These are phyloP conservation scores for Lindgomyces ingoldianus DNA, from an alignment of 495 filamentous ascomycete species.

Conservation along the genomic window DNA sequence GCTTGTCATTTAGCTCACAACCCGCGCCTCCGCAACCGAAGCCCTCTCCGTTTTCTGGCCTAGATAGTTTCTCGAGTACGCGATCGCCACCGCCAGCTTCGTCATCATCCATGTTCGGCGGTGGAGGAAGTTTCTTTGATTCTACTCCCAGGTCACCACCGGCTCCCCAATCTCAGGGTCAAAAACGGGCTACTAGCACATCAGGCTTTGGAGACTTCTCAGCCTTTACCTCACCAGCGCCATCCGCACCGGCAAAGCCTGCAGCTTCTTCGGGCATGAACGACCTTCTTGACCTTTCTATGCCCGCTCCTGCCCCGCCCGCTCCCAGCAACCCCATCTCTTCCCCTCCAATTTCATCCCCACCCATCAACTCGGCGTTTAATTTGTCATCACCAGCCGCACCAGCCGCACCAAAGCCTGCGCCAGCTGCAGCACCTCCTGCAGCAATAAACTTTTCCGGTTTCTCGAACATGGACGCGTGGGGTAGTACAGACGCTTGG, in stretches of 20 bases:
- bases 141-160: constrained; percentile 38
- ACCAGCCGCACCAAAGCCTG: constrained; percentile 41
- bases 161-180: constrained; percentile 25
- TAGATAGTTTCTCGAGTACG: constrained; percentile 61
- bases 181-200: constrained; percentile 17
- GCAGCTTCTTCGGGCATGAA: constrained; percentile 56
- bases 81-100: constrained; percentile 52
- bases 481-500: constrained; percentile 52
- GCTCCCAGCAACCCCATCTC: constrained; percentile 44
- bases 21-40: constrained; percentile 58
- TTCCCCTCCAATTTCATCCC: constrained; percentile 45
- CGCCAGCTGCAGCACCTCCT: constrained; percentile 42
- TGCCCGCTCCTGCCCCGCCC: constrained; percentile 49
- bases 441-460: constrained; percentile 47
- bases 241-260: constrained; percentile 58
- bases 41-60: constrained; percentile 71
- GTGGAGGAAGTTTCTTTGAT: constrained; percentile 80
- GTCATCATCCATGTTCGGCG: constrained; percentile 54
- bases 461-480: constrained; percentile 53
- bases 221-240: constrained; percentile 27
- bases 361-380: constrained; percentile 67
- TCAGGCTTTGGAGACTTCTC: constrained; percentile 47
- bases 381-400: constrained; percentile 66
- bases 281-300: constrained; percentile 78
- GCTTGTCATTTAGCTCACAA: constrained; percentile 70